Percentiles rank a stretch among this genome's conserved stretches.
Evolutionary conservation across 495 filamentous ascomycete genomes (phyloP).

Genomic region (Xylaria sp.): DNA sequence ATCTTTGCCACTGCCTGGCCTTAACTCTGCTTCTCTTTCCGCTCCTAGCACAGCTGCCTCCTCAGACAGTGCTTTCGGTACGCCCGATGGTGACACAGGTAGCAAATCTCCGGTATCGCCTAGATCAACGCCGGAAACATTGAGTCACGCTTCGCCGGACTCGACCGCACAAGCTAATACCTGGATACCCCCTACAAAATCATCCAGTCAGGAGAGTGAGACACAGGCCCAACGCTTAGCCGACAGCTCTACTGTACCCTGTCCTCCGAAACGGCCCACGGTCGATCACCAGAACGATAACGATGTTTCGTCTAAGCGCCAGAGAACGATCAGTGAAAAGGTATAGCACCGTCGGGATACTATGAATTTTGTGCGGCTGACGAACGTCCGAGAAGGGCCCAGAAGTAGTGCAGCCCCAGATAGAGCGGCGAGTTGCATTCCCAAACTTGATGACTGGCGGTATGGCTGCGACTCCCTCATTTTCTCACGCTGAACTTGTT

Average conservation of each 20-base stretch:
- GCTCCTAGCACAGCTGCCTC: neutral
- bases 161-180: neutral
- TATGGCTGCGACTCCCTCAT: neutral
- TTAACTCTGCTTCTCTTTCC: conserved; percentile 31
- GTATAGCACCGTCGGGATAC: conserved; percentile 4
- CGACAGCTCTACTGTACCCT: conserved; percentile 23
- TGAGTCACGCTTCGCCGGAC: neutral
- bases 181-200: neutral
- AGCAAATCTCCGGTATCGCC: neutral
- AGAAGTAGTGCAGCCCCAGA: neutral
- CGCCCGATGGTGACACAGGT: neutral
- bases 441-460: conserved; percentile 18
- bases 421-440: conserved; percentile 20
- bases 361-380: neutral
- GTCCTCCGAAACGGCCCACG: conserved; percentile 27
- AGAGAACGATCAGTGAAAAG: conserved; percentile 29
- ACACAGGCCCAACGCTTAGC: conserved; percentile 27
- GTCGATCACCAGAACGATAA: conserved; percentile 17
- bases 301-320: conserved; percentile 30
- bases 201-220: conserved; percentile 22
- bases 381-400: neutral
- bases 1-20: conserved; percentile 31
- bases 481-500: neutral
- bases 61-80: neutral
- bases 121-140: neutral